phyloP scores from a whole-genome alignment of 768 basidiomycete species.

The Rhodotorula sphaerocarpa region DNA sequence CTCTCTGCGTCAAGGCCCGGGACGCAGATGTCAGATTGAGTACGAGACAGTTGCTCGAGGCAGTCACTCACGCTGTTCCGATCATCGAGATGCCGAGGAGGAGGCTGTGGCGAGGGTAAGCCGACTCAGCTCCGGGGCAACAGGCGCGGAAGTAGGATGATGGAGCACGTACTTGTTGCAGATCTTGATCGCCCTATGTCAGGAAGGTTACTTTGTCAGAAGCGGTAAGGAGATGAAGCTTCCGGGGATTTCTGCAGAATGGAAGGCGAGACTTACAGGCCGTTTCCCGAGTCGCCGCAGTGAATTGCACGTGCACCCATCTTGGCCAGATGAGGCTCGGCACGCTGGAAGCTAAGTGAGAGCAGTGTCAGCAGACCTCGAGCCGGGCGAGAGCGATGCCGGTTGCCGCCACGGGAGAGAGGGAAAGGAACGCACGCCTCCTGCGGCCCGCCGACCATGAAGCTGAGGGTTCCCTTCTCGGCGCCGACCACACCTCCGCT shows the following conservation, averaged over 20 bases:
- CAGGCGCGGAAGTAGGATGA: slow-evolving; percentile 12
- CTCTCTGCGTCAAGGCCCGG: slow-evolving; percentile 46
- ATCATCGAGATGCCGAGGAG: slow-evolving; percentile 54
- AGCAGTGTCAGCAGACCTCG: slow-evolving; percentile 25
- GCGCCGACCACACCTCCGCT: slow-evolving; percentile 87
- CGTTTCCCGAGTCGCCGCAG: slow-evolving; percentile 72
- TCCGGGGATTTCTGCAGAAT: background rate
- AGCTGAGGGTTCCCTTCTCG: slow-evolving; percentile 74
- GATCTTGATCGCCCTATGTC: slow-evolving; percentile 63
- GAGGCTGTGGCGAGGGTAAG: slow-evolving; percentile 7
- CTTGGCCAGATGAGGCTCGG: slow-evolving; percentile 54
- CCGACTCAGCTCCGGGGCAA: background rate
- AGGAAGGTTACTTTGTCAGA: background rate
- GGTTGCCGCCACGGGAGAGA: too few relatives aligned
- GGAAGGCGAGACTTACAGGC: slow-evolving; percentile 45
- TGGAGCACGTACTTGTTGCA: slow-evolving; percentile 63
- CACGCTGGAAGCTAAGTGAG: slow-evolving; percentile 36
- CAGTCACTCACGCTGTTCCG: slow-evolving; percentile 37
- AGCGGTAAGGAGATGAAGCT: background rate
- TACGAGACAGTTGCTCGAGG: too few relatives aligned
- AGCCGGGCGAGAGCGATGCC: slow-evolving; percentile 44
- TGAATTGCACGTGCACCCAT: slow-evolving; percentile 80
- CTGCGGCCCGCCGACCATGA: slow-evolving; percentile 76
- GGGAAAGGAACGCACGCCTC: slow-evolving; percentile 46
- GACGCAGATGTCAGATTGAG: too few relatives aligned